Evolutionary conservation across 2,329 filamentous ascomycete genomes (phyloP).

Genomic region (Akanthomyces muscarius): DNA sequence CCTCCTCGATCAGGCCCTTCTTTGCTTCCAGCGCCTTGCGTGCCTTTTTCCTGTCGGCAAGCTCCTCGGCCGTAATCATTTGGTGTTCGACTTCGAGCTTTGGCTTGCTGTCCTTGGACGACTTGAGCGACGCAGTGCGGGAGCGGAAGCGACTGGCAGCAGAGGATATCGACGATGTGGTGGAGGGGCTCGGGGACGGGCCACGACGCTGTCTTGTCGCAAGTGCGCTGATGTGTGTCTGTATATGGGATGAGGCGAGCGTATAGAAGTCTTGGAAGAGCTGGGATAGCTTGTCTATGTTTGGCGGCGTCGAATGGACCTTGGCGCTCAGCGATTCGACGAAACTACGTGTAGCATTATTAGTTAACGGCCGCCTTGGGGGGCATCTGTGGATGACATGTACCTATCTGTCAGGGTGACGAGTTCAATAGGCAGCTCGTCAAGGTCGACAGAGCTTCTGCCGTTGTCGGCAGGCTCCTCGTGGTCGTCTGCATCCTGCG

Average conservation of each 20-base stretch:
- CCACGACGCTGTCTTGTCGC: conserved; percentile 71
- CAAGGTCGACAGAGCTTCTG: conserved; percentile 64
- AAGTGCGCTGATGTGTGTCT: conserved; percentile 79
- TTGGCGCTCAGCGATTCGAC: conserved; percentile 85
- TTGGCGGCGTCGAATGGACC: conserved; percentile 78
- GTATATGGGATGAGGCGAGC: conserved; percentile 74
- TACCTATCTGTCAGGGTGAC: conserved; percentile 85
- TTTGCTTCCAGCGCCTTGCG: conserved; percentile 76
- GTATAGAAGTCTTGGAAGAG: conserved; percentile 94
- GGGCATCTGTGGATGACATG: not conserved
- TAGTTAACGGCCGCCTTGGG: not conserved
- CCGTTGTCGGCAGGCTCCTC: conserved; percentile 46
- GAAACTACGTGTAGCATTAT: conserved; percentile 55
- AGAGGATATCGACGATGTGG: conserved; percentile 50
- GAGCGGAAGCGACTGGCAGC: conserved; percentile 53
- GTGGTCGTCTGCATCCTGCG: conserved; percentile 33
- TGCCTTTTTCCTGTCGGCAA: conserved; percentile 73
- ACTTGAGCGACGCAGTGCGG: conserved; percentile 51
- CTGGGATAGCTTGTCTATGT: conserved; percentile 75
- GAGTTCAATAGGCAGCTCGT: conserved; percentile 91
- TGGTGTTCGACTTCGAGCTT: conserved; percentile 59
- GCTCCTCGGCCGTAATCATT: conserved; percentile 86
- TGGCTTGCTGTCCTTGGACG: conserved; percentile 43
- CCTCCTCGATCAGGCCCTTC: conserved; percentile 75
- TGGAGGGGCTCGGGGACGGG: conserved; percentile 50